phyloP scores from a whole-genome alignment of 176 grass and related monocot genomes.

The Poa annua region DNA sequence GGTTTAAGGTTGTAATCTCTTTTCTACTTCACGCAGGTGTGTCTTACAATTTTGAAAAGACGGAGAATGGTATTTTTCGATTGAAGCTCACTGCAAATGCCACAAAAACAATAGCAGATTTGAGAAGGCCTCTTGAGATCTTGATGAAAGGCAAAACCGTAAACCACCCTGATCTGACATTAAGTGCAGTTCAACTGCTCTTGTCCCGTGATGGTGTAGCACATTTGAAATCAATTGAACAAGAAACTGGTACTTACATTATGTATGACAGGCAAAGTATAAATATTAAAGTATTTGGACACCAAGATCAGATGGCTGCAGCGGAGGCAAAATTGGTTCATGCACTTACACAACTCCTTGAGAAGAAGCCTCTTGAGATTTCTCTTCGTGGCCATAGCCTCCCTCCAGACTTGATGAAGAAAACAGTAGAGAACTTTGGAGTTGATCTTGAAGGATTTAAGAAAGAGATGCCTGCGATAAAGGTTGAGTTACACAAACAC shows the following conservation, averaged over 20 bases:
- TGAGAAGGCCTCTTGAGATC: constrained; percentile 73
- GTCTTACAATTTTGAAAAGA: constrained; percentile 74
- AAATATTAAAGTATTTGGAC: constrained; percentile 80
- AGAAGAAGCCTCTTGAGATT: constrained; percentile 66
- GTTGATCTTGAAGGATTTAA: constrained; percentile 77
- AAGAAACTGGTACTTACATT: constrained; percentile 73
- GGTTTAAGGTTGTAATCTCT: constrained; percentile 20
- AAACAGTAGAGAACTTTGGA: constrained; percentile 70
- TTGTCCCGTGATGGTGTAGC: constrained; percentile 70
- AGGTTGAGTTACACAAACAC: constrained; percentile 61
- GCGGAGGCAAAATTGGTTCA: constrained; percentile 73
- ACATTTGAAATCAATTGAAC: constrained; percentile 66
- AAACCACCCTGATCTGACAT: constrained; percentile 67
- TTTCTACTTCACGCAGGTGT: constrained; percentile 64
- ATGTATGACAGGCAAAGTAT: constrained; percentile 73
- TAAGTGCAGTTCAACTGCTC: constrained; percentile 61
- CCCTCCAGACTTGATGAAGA: constrained; percentile 81
- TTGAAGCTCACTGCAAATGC: constrained; percentile 73
- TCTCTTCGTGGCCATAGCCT: constrained; percentile 59
- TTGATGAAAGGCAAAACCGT: constrained; percentile 88
- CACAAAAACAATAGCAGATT: constrained; percentile 91
- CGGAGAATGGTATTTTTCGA: constrained; percentile 59
- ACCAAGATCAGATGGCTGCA: constrained; percentile 47
- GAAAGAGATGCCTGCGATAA: constrained; percentile 51
- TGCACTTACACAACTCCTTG: constrained; percentile 57